Conservation (phyloP, 176 grass and related monocot species). For the Avena eriantha region DNA sequence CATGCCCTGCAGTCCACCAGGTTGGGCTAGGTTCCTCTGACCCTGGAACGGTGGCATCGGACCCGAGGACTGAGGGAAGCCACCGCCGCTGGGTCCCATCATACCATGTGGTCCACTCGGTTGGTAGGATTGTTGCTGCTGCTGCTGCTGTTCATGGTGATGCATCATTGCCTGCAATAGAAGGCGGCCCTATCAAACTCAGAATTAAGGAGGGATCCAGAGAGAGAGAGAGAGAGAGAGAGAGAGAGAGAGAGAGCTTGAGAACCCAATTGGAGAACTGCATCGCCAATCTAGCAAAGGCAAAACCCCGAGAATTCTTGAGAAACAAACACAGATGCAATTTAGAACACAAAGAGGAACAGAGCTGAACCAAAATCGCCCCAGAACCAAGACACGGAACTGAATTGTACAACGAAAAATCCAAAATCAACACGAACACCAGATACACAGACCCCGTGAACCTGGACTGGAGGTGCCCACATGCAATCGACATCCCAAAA, state of each 20-base stretch:
- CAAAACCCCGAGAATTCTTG: not conserved
- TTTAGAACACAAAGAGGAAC: not conserved
- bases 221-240: not conserved
- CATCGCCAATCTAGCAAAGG: not conserved
- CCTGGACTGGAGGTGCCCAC: not conserved
- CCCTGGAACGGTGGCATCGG: conserved; percentile 46
- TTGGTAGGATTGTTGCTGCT: conserved; percentile 62
- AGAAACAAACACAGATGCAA: not conserved
- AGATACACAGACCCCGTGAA: not conserved
- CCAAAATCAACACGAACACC: not conserved
- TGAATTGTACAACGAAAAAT: not conserved
- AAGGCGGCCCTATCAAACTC: conserved; percentile 15
- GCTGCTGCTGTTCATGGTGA: conserved; percentile 63
- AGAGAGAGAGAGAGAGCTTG: not conserved
- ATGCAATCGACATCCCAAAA: not conserved
- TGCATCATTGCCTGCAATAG: conserved; percentile 59
- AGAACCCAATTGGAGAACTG: not conserved
- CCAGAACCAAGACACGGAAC: not conserved
- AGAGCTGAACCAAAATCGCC: not conserved
- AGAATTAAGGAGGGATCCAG: not conserved
- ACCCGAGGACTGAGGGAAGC: conserved; percentile 56
- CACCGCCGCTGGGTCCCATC: conserved; percentile 42
- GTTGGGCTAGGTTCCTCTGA: conserved; percentile 49
- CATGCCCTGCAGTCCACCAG: conserved; percentile 47
- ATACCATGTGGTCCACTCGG: conserved; percentile 50